Evolutionary conservation across 371 early-diverging fungal species (phyloP), one percentile per base, ranked within the genome.

Genomic region (Lichtheimia ornata): DNA sequence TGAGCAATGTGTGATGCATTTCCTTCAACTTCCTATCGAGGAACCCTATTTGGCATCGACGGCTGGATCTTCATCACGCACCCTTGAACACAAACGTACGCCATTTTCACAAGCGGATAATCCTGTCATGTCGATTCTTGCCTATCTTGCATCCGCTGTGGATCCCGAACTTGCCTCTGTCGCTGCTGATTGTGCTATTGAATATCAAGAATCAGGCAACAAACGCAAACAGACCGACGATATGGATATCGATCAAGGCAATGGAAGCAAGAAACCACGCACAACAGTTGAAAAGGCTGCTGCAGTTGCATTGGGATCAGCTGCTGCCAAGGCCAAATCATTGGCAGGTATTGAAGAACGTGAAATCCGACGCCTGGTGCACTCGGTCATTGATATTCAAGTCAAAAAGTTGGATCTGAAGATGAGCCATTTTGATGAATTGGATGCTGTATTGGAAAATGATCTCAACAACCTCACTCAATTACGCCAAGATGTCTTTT

Each of bases 1-100:
- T 50, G 97, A 97, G 58, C 94, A 98, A 69, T 99, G 99, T 66
- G 88, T 99, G 35, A 83, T 93, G 30, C 90, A 95, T 50, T 99
- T 99, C 71, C 70, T 99, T 43, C 92, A 95, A 69, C 73, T 99
- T 61, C 99, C 99, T 1, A 96, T 99, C 52, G 94, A 94, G 63
- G 98, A 99, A 56, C 90, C 93, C 6, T 94, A 92, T 67, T 66
- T 73, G 13, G 54, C 69, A 2, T 55, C 56, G 5, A 28, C 51
- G n/a, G 64, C 63, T 14, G 56, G 64, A 1, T 44, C 63, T 14
- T 59, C 66, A 0, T 44, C 63, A 45, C 42, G 71, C 42, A 63
- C 73, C 2, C 58, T 72, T 6, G 77, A 84, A 50, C 91, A 84
- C 72, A 81, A 91, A 44, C 80, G 89, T 42, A 77, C 86, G 18